Evolutionary conservation across 2,329 filamentous ascomycete species (phyloP).

Genomic region (Penicillium janthinellum): DNA sequence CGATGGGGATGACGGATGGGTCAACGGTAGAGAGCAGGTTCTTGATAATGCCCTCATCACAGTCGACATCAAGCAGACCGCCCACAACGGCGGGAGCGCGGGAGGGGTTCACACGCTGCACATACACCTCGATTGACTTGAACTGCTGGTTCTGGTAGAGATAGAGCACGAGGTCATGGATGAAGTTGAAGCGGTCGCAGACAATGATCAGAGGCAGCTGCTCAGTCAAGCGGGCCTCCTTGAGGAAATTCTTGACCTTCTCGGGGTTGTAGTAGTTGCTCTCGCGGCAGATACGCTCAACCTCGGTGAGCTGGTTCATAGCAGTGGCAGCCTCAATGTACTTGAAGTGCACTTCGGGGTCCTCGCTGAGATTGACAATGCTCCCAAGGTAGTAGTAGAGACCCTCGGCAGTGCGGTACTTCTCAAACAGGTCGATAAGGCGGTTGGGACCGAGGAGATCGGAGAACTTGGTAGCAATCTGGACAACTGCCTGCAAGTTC

Average conservation of each 20-base stretch:
- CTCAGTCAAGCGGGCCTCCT: slow-evolving; percentile 89
- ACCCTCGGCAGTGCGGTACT: slow-evolving; percentile 95
- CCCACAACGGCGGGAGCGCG: slow-evolving; percentile 91
- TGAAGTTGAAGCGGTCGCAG: slow-evolving; percentile 98
- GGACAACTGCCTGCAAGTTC: slow-evolving; percentile 91
- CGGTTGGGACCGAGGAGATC: slow-evolving; percentile 86
- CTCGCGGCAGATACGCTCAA: slow-evolving; percentile 95
- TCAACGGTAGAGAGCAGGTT: slow-evolving; percentile 83
- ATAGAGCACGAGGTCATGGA: slow-evolving; percentile 93
- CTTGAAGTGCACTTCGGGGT: slow-evolving; percentile 96
- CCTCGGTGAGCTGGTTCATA: slow-evolving; percentile 91
- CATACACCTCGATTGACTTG: slow-evolving; percentile 97
- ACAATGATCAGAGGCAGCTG: slow-evolving; percentile 97
- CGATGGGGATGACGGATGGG: slow-evolving; percentile 82
- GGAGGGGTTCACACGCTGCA: slow-evolving; percentile 91
- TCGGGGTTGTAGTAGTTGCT: slow-evolving; percentile 87
- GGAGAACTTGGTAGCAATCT: slow-evolving; percentile 96
- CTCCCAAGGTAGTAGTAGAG: slow-evolving; percentile 98
- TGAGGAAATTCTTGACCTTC: slow-evolving; percentile 99
- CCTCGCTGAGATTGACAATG: slow-evolving; percentile 95
- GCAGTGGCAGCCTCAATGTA: slow-evolving; percentile 96
- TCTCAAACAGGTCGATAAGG: slow-evolving; percentile 92
- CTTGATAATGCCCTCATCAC: slow-evolving; percentile 95
- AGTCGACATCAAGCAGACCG: slow-evolving; percentile 92
- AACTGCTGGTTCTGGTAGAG: slow-evolving; percentile 99